Evolutionary conservation across 2,329 filamentous ascomycete genomes (phyloP), one percentile per base, ranked within the genome.

Genomic region (Nigrograna mackinnonii): DNA sequence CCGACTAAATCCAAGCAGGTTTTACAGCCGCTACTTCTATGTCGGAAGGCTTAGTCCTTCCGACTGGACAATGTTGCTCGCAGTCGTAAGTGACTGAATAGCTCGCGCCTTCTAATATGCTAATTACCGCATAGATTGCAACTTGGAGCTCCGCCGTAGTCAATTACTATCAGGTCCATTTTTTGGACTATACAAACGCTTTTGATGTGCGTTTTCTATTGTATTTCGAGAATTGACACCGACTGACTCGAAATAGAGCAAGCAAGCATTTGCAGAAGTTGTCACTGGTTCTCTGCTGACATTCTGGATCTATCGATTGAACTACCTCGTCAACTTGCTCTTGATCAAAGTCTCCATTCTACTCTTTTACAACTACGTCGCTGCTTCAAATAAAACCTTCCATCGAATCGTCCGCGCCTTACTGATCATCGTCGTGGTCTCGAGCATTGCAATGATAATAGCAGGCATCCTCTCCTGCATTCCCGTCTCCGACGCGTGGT

Each of bases 321-420:
- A 39, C 39, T 64, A 61, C 38, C 57, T 65, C 35, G 41, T 65
- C 41, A 44, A 55, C 24, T 53, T 62, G 17, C 54, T 52, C 22
- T 44, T 66, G 22, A 56, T 67, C 47, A 67, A 67, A 37, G 52
- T 52, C 17, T 65, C 62, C 7, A 67, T 67, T 32, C 46, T 67
- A 20, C 49, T 63, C 19, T 62, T 67, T 45, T 67, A 66, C 50
- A 49, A 52, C 37, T 50, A 61, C 37, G 52, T 67, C 21, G 51
- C 59, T 6, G 52, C 60, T 13, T 54, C 57, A 4, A 56, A 57
- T 39, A 58, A 51, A 30, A 41, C 37, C 28, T 67, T 62, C 40
- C 61, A 57, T 35, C 44, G 36, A 12, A 39, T 55, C 14, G 49
- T 64, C 20, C 50, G 51, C 17, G 30, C 30, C 11, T 43, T 62